Evolutionary conservation across 441 rosid genomes (phyloP).

Genomic region (Daphne laureola): DNA sequence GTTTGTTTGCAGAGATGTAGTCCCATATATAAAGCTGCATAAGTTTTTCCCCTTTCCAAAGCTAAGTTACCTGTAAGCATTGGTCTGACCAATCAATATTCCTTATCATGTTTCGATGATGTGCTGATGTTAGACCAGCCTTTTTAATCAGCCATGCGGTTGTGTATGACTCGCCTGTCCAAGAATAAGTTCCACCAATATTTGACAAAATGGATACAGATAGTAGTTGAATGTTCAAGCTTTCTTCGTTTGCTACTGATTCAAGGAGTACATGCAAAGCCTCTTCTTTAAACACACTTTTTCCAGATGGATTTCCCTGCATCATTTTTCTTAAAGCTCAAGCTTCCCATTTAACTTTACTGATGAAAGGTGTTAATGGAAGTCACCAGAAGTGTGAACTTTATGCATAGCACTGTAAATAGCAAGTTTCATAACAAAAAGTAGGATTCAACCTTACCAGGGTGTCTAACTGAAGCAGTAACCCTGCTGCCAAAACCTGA

Average conservation of each 20-base stretch:
- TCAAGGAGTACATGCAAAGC: conserved; percentile 51
- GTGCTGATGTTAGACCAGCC: conserved; percentile 56
- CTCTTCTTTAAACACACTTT: conserved; percentile 37
- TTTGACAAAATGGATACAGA: conserved; percentile 66
- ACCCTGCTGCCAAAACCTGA: conserved; percentile 66
- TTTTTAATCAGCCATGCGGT: conserved; percentile 80
- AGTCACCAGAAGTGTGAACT: no score
- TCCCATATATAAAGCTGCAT: neutral
- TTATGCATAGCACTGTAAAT: no score
- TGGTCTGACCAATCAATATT: conserved; percentile 73
- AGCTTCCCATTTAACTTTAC: neutral
- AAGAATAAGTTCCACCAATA: conserved; percentile 82
- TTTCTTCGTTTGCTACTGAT: conserved; percentile 40
- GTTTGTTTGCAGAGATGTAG: neutral
- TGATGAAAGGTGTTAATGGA: neutral
- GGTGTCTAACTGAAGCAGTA: conserved; percentile 61
- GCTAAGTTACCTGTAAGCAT: conserved; percentile 50
- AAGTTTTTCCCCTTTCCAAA: neutral
- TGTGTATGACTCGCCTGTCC: conserved; percentile 88
- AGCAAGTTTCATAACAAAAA: neutral
- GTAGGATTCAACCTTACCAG: conserved; percentile 31
- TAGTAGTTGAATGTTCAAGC: conserved; percentile 36
- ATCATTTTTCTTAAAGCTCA: conserved; percentile 3
- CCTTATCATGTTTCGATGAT: conserved; percentile 69
- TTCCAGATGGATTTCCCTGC: conserved; percentile 57